A percentile compares a stretch with the other conserved stretches of the same genome.
Evolutionary conservation across 2,329 filamentous ascomycete genomes (phyloP).

Genomic region (Trichoderma gracile): DNA sequence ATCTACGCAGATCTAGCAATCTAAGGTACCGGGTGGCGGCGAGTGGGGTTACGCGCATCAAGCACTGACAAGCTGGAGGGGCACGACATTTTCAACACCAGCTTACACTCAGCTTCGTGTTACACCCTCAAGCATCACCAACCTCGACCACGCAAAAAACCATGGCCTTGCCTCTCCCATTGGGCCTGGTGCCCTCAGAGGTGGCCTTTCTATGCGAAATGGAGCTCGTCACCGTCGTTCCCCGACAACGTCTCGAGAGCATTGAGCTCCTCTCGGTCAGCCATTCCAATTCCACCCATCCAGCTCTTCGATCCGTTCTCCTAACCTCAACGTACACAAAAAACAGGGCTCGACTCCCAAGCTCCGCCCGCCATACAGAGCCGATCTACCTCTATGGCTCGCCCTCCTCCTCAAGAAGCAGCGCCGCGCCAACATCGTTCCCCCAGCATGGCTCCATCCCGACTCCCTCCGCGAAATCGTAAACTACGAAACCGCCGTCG

Average conservation of each 20-base stretch:
- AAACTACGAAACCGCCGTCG: slow-evolving; percentile 73
- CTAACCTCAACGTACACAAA: not conserved
- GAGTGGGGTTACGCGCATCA: not conserved
- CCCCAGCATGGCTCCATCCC: slow-evolving; percentile 84
- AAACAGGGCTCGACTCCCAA: slow-evolving; percentile 72
- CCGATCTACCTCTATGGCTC: slow-evolving; percentile 85
- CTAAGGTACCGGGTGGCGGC: not conserved
- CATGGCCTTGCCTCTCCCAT: slow-evolving; percentile 55
- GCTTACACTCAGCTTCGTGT: not conserved
- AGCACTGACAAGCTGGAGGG: slow-evolving; percentile 12
- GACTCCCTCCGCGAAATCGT: slow-evolving; percentile 76
- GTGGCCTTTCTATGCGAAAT: slow-evolving; percentile 96
- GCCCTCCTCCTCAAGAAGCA: slow-evolving; percentile 94
- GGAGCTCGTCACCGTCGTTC: slow-evolving; percentile 91
- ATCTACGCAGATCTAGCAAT: not conserved
- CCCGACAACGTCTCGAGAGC: slow-evolving; percentile 83
- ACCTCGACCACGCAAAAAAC: not conserved
- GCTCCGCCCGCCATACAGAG: slow-evolving; percentile 78
- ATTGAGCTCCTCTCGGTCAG: slow-evolving; percentile 81
- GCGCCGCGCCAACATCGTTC: slow-evolving; percentile 86
- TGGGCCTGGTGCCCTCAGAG: slow-evolving; percentile 75
- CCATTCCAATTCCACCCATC: not conserved
- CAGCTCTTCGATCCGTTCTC: not conserved
- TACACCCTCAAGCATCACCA: not conserved
- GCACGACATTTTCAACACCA: slow-evolving; percentile 9